Conservation (phyloP, 1,284 basidiomycete genomes). For the Ustilago tritici region DNA sequence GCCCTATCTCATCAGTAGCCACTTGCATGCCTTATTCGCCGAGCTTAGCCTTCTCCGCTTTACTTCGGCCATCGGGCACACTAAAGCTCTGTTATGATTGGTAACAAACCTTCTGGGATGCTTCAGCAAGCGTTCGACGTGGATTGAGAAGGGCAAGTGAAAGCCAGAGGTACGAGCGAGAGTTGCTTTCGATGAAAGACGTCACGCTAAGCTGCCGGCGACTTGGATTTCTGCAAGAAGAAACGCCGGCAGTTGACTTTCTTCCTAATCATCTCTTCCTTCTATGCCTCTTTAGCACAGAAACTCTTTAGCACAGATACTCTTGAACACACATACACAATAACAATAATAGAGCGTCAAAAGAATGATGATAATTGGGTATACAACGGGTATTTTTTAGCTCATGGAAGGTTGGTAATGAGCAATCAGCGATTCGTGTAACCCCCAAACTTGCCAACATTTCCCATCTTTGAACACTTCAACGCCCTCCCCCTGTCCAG, state of each 20-base stretch:
- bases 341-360: not conserved
- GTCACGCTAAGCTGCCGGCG: constrained; percentile 6
- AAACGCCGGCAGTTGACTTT: not conserved
- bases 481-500: constrained; percentile 55
- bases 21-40: not conserved
- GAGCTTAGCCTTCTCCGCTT: not conserved
- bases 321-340: not conserved
- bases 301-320: not conserved
- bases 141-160: not conserved
- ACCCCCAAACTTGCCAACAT: constrained; percentile 55
- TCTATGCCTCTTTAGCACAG: not conserved
- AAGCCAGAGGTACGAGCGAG: not conserved
- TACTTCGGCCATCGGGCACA: not conserved
- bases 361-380: not conserved
- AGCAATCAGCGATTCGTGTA: constrained; percentile 40
- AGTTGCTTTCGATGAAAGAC: not conserved
- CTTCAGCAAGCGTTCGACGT: not conserved
- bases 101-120: not conserved
- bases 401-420: not conserved
- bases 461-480: constrained; percentile 46
- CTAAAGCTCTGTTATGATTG: not conserved
- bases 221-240: not conserved
- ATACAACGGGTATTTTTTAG: not conserved
- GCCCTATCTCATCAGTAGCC: constrained; percentile 1
- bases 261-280: not conserved